Evolutionary conservation across 345 rosid species (phyloP).

Genomic region (Corchorus olitorius): DNA sequence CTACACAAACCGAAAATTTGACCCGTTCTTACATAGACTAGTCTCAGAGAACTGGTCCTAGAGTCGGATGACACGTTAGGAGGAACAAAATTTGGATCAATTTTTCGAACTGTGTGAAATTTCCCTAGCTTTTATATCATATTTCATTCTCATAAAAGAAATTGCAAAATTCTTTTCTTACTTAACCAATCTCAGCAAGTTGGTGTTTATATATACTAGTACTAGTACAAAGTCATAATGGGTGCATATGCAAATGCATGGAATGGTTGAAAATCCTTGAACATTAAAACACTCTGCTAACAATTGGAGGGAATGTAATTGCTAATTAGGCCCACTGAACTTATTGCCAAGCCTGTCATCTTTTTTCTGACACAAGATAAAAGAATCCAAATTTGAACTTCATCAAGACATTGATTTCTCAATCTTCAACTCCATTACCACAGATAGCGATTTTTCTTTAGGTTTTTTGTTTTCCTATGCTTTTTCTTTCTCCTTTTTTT

Average conservation of each 20-base stretch:
- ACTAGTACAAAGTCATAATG: not conserved
- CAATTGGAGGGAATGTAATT: not conserved
- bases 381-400: conserved; percentile 3
- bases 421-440: not conserved
- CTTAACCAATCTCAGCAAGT: not conserved
- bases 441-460: not conserved
- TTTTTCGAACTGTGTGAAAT: too few relatives aligned
- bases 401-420: not conserved
- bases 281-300: not conserved
- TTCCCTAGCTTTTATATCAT: too few relatives aligned
- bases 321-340: conserved; percentile 10
- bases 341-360: not conserved
- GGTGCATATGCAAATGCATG: too few relatives aligned
- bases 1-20: too few relatives aligned
- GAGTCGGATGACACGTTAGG: too few relatives aligned
- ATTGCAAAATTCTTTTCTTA: not conserved
- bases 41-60: too few relatives aligned
- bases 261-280: not conserved
- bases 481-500: not conserved
- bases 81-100: too few relatives aligned
- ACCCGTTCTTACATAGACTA: too few relatives aligned
- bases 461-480: too few relatives aligned
- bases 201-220: not conserved
- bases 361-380: not conserved
- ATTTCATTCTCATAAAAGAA: too few relatives aligned